Conservation (phyloP, 331 rosid genomes). For the Prunus yedoensis region DNA sequence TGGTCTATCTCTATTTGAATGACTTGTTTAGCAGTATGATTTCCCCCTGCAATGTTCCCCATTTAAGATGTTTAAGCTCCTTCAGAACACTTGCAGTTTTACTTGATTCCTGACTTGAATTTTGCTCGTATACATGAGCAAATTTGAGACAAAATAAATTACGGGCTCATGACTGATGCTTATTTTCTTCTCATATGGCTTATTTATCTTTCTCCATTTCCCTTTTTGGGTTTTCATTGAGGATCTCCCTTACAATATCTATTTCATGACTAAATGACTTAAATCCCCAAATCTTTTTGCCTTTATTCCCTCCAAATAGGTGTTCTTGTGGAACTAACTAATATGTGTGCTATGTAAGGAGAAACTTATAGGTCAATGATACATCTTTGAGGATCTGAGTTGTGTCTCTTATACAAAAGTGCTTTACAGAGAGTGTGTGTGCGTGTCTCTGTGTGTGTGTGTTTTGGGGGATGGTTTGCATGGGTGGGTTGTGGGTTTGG, state of each 20-base stretch:
- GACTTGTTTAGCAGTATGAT: background rate
- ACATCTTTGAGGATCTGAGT: background rate
- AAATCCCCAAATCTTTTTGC: background rate
- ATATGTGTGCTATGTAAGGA: background rate
- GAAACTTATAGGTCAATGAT: background rate
- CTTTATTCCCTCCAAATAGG: background rate
- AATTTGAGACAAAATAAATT: background rate
- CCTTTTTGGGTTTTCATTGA: background rate
- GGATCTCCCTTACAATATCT: background rate
- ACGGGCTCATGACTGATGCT: constrained; percentile 1
- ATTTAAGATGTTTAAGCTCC: background rate
- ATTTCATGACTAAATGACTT: background rate
- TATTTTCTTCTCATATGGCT: constrained; percentile 8
- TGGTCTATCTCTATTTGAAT: background rate
- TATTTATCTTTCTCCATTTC: background rate
- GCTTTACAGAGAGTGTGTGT: background rate
- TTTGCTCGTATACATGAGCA: background rate
- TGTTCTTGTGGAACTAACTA: background rate
- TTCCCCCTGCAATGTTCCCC: background rate
- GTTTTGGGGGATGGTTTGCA: background rate
- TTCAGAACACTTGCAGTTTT: background rate
- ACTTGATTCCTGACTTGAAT: background rate
- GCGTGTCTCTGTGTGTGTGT: background rate
- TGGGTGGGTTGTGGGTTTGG: background rate
- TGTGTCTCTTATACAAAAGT: background rate